Conservation (phyloP, 257 asterid genomes). For the Solanum etuberosum region DNA sequence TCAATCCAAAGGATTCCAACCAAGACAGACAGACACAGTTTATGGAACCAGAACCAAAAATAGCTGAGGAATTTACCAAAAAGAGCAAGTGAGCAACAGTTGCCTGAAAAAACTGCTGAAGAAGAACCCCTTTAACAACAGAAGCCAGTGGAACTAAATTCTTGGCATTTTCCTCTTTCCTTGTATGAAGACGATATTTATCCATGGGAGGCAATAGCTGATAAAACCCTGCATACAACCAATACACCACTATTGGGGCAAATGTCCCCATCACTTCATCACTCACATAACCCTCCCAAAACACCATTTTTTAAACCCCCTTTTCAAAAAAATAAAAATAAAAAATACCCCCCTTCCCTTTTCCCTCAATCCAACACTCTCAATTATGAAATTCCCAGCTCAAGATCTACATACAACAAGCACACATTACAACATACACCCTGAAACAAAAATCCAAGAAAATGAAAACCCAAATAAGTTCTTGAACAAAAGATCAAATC, state of each 20-base stretch:
- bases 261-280: constrained; percentile 92
- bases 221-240: constrained; percentile 81
- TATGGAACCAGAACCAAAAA: background rate
- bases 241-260: constrained; percentile 76
- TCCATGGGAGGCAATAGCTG: constrained; percentile 73
- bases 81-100: constrained; percentile 63
- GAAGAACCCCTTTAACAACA: constrained; percentile 65
- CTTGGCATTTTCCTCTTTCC: constrained; percentile 56
- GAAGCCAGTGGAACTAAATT: constrained; percentile 58
- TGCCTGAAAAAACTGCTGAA: constrained; percentile 73
- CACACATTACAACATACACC: constrained; percentile 5
- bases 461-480: background rate
- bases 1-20: background rate
- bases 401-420: constrained; percentile 16
- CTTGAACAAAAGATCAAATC: background rate
- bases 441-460: background rate
- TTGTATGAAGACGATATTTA: constrained; percentile 65
- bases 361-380: background rate
- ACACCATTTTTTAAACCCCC: constrained; percentile 34
- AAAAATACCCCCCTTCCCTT: background rate
- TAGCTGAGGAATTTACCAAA: constrained; percentile 36
- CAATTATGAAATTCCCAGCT: constrained; percentile 4
- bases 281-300: constrained; percentile 77
- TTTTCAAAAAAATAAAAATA: background rate
- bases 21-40: background rate